Base-by-base conservation (phyloP, 2,329 filamentous ascomycete genomes). In the Polychaeton citri region DNA sequence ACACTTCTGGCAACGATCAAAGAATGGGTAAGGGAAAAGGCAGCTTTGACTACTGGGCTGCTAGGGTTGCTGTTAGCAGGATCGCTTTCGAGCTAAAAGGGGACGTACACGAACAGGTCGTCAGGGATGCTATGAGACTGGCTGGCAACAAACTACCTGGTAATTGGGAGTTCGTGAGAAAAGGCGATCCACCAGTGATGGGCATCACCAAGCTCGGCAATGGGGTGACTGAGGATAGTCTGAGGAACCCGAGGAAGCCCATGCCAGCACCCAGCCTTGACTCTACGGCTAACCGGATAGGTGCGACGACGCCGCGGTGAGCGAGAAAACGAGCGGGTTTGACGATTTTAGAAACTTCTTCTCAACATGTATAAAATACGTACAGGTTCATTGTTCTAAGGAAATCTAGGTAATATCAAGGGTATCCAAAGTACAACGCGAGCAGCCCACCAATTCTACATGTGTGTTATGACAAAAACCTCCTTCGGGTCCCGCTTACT, bases 1-100 rank as follows among this genome's bases (percentile, higher is more conserved):
- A 90, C 61, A 80, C 85, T 39, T 90, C 81, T 59, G 90, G 90
- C 39, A 98, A 96, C 54, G 90, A 98, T 65, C 81, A 85, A 59
- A 81, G 90, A 73, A 98, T 98, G 92, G 90, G 90, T 59, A 98
- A 96, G 64, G 90, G 90, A 63, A 98, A 98, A 60, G 90, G 90
- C 49, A 82, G 79, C 43, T 96, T 98, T 56, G 90, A 98, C 58
- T 84, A 93, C 56, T 98, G 90, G 90, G 86, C 88, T 4, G 76
- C 81, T 16, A 77, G 88, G 60, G 78, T 96, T 47, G 77, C 85
- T 6, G 84, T 96, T 35, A 94, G 82, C 62, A 83, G 90, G 59
- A 76, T 98, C 33, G 68, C 95, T 15, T 92, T 98, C 48, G 90
- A 98, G 63, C 64, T 98, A 47, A 86, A 85, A 61, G 90, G 90